phyloP scores from a whole-genome alignment of 2,329 filamentous ascomycete species.

The Monosporascus sp. region DNA sequence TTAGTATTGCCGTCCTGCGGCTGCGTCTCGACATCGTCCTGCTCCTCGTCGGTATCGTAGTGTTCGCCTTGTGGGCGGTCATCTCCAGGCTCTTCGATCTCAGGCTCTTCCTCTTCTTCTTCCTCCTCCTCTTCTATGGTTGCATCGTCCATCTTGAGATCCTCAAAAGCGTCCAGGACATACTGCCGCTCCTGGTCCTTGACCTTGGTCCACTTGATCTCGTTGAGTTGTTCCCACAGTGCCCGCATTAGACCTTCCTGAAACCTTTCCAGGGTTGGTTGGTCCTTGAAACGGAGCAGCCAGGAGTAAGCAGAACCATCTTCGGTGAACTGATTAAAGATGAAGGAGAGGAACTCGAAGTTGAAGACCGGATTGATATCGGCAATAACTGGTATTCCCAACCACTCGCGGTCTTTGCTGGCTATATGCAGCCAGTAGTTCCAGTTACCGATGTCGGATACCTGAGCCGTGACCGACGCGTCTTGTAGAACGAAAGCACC shows the following conservation, averaged over 20 bases:
- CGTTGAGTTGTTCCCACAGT: constrained; percentile 92
- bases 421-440: constrained; percentile 91
- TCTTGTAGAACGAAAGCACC: constrained; percentile 83
- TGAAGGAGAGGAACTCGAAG: constrained; percentile 97
- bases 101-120: constrained; percentile 48
- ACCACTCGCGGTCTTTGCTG: constrained; percentile 71
- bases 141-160: constrained; percentile 84
- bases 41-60: constrained; percentile 66
- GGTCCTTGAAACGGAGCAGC: constrained; percentile 87
- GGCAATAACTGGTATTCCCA: constrained; percentile 77
- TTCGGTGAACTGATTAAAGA: constrained; percentile 92
- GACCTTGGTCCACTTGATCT: constrained; percentile 88
- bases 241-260: constrained; percentile 94
- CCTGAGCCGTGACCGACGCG: constrained; percentile 65
- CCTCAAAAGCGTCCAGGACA: constrained; percentile 90
- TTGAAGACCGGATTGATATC: constrained; percentile 99
- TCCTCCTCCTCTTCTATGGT: constrained; percentile 47
- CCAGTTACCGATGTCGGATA: constrained; percentile 86
- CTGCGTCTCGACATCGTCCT: constrained; percentile 64
- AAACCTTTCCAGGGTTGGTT: constrained; percentile 73
- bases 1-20: constrained; percentile 80
- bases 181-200: constrained; percentile 93
- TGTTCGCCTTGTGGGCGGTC: constrained; percentile 65
- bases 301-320: constrained; percentile 92
- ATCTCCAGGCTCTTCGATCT: constrained; percentile 53